Percentiles rank a stretch among this genome's conserved stretches.
These are phyloP conservation scores for Mycena vulgaris DNA, from an alignment of 768 basidiomycete genomes.

Conservation along the genomic window DNA sequence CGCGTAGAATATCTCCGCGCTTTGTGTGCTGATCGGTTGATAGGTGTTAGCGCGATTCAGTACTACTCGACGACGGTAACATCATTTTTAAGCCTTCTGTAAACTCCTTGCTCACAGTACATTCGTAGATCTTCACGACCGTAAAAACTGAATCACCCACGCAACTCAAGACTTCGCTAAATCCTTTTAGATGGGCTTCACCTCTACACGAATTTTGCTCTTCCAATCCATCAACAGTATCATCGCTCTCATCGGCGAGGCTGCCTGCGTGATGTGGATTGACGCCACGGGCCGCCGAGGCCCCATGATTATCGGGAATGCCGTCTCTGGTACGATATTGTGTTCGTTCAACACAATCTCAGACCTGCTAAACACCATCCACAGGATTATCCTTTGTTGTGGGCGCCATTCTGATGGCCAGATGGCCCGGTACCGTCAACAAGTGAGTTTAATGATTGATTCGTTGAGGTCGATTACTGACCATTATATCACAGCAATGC, in stretches of 20 bases:
- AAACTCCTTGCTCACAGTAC: not conserved
- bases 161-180: not conserved
- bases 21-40: not conserved
- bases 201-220: constrained; percentile 59
- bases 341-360: too few species aligned
- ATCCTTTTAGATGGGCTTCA: constrained; percentile 58
- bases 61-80: constrained; percentile 64
- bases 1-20: too few species aligned
- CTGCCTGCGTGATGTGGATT: constrained; percentile 60
- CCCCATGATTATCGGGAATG: constrained; percentile 60
- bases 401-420: constrained; percentile 60
- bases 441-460: constrained; percentile 48
- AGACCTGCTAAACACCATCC: not conserved
- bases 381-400: constrained; percentile 59
- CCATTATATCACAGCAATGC: constrained; percentile 47
- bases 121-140: constrained; percentile 53
- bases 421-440: constrained; percentile 60
- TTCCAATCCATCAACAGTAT: constrained; percentile 70
- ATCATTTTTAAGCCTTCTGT: not conserved
- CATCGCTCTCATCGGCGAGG: constrained; percentile 68
- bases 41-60: constrained; percentile 67
- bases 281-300: constrained; percentile 57
- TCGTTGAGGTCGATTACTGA: not conserved
- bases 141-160: constrained; percentile 38
- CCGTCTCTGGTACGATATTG: constrained; percentile 48